Evolutionary conservation across 257 asterid species (phyloP).

Genomic region (Solanum piurae): DNA sequence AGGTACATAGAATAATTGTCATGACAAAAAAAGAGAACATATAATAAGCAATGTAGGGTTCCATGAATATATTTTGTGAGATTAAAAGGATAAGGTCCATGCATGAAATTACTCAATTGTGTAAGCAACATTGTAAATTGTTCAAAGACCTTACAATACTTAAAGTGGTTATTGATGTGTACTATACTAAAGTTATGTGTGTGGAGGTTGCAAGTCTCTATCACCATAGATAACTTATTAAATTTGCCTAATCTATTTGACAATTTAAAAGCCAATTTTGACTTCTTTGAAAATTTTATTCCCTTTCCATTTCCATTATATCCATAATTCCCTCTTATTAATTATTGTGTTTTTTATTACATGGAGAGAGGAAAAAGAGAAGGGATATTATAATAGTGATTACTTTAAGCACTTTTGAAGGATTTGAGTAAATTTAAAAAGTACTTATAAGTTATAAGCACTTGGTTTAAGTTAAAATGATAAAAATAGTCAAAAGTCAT

Average conservation of each 20-base stretch:
- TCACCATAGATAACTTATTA: not conserved
- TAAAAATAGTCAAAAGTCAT: too few species aligned
- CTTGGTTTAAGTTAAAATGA: too few species aligned
- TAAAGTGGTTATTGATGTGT: not conserved
- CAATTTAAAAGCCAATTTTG: not conserved
- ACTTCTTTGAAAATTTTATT: not conserved
- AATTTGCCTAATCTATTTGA: not conserved
- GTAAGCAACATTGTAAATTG: not conserved
- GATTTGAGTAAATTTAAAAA: too few species aligned
- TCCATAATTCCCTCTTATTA: not conserved
- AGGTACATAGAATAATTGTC: not conserved
- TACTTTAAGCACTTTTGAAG: too few species aligned
- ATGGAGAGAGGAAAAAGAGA: too few species aligned
- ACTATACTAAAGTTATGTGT: not conserved
- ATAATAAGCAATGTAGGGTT: not conserved
- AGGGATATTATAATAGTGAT: too few species aligned
- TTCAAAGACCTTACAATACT: not conserved
- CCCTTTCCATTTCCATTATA: not conserved
- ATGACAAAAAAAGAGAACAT: not conserved
- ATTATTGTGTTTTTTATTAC: too few species aligned
- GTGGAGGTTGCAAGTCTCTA: not conserved
- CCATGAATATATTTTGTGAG: not conserved
- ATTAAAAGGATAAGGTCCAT: not conserved
- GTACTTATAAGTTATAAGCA: too few species aligned
- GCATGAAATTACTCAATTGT: not conserved